Evolutionary conservation across 2,329 filamentous ascomycete genomes (phyloP).

Genomic region (Ustilaginoidea virens): DNA sequence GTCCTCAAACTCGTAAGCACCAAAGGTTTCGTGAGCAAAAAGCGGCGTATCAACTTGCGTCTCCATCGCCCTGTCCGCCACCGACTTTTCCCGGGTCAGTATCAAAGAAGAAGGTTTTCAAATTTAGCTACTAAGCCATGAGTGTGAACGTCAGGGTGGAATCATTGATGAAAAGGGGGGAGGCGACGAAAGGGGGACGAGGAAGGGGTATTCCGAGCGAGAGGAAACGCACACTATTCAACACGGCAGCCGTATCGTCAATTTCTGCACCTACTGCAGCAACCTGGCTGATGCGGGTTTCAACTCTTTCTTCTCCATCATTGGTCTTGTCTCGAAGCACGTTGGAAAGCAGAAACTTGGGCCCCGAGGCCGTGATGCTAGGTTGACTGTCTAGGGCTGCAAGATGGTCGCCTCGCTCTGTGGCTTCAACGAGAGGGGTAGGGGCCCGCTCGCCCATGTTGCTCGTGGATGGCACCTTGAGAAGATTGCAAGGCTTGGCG

Average conservation of each 20-base stretch:
- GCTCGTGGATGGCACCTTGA: constrained; percentile 8
- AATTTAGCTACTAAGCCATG: constrained; percentile 7
- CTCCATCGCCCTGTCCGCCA: background rate
- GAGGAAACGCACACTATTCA: constrained; percentile 15
- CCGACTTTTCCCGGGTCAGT: constrained; percentile 1
- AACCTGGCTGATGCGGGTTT: constrained; percentile 24
- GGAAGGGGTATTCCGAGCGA: background rate
- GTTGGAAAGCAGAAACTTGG: constrained; percentile 4
- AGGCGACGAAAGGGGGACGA: constrained; percentile 1
- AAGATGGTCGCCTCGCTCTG: constrained; percentile 1
- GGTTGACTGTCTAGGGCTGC: constrained; percentile 1
- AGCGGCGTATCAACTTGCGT: constrained; percentile 17
- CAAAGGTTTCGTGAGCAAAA: constrained; percentile 31
- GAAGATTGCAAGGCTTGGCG: constrained; percentile 7
- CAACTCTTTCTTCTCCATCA: constrained; percentile 12
- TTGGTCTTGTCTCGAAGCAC: constrained; percentile 11
- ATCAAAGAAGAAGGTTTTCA: constrained; percentile 3
- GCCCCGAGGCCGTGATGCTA: constrained; percentile 1
- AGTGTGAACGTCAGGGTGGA: constrained; percentile 7
- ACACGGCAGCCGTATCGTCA: constrained; percentile 22
- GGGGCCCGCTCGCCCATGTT: constrained; percentile 1
- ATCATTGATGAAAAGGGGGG: too few relatives aligned
- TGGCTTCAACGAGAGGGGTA: constrained; percentile 5
- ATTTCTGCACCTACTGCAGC: constrained; percentile 28
- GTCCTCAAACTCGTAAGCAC: constrained; percentile 21